Conservation (phyloP, 2,329 filamentous ascomycete genomes). For the Fusarium nanum region DNA sequence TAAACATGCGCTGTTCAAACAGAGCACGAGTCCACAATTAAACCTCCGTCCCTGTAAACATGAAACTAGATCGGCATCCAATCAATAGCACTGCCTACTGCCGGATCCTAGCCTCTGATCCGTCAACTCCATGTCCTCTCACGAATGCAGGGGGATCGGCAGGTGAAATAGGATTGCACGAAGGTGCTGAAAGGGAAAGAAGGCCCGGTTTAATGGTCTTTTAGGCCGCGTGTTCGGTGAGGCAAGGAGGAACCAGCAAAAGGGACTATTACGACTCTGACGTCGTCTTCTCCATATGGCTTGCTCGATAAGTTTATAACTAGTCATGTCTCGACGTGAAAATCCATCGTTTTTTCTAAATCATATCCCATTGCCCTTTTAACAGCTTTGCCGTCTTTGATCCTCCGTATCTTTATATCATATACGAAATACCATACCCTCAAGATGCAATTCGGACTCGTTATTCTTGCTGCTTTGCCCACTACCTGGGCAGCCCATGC, state of each 20-base stretch:
- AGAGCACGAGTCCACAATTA: conserved; percentile 6
- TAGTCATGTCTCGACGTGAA: conserved; percentile 12
- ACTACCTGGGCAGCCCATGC: conserved; percentile 38
- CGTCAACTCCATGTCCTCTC: conserved; percentile 23
- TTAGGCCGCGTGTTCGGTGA: conserved; percentile 35
- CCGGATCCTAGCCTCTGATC: conserved; percentile 22
- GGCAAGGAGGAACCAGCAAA: conserved; percentile 5
- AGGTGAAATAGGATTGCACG: conserved; percentile 26
- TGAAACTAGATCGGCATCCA: conserved; percentile 37
- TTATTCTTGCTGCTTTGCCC: conserved; percentile 43
- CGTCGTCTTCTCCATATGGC: conserved; percentile 37
- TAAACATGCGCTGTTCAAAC: conserved; percentile 7
- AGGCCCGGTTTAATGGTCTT: conserved; percentile 35
- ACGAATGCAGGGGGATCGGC: conserved; percentile 42
- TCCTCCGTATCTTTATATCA: not conserved
- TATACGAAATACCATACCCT: not conserved
- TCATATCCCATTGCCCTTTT: not conserved
- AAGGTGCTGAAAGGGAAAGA: conserved; percentile 11
- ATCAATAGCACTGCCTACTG: conserved; percentile 17
- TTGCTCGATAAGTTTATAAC: conserved; percentile 28
- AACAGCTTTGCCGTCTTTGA: not conserved
- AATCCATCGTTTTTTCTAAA: not conserved
- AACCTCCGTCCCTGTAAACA: conserved; percentile 25
- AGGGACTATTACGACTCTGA: conserved; percentile 18
- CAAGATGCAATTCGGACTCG: conserved; percentile 34